Evolutionary conservation across 495 filamentous ascomycete genomes (phyloP), one percentile per base, ranked within the genome.

Genomic region (Bombardia bombarda): DNA sequence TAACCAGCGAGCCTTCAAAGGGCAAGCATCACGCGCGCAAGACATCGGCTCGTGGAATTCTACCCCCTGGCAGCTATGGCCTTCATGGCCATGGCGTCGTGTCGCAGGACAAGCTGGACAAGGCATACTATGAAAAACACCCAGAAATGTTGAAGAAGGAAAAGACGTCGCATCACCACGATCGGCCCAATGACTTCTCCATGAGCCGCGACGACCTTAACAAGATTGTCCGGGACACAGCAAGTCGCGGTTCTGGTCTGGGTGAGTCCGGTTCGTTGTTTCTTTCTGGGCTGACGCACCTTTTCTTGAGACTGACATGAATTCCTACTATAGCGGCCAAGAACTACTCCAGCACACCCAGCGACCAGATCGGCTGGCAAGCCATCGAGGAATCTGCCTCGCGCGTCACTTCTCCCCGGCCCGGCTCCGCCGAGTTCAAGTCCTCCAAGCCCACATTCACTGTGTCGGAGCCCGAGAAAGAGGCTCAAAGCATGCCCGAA

Each of bases 201-300:
- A 70, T 95, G 77, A 94, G 86, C 61, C 89, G 85, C 47, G 86
- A 88, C 32, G 86, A 95, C 53, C 68, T 99, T 53, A 93, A 94
- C 63, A 88, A 87, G 67, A 81, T 95, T 49, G 90, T 97, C 38
- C 71, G 78, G 34, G 73, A 87, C 34, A 85, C 83, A 25, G 76
- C 75, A 28, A 76, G 68, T 49, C 72, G 69, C 49, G 82, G 82
- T 33, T 69, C 79, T 58, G 83, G 80, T 53, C 61, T 80, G 58
- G 82, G 81, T 86, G 69, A 64, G 61, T 45, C 17, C 0, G 8
- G 3, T n/a, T 7, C 1, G 7, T 20, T 18, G 9, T n/a, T n/a
- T n/a, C n/a, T n/a, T n/a, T n/a, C n/a, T n/a, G n/a, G n/a, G n/a
- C n/a, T n/a, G n/a, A n/a, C n/a, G n/a, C n/a, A n/a, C n/a, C n/a